Base-by-base conservation (phyloP, 1,139 yeast genomes). In the Debaryomycetaceae sp. region DNA sequence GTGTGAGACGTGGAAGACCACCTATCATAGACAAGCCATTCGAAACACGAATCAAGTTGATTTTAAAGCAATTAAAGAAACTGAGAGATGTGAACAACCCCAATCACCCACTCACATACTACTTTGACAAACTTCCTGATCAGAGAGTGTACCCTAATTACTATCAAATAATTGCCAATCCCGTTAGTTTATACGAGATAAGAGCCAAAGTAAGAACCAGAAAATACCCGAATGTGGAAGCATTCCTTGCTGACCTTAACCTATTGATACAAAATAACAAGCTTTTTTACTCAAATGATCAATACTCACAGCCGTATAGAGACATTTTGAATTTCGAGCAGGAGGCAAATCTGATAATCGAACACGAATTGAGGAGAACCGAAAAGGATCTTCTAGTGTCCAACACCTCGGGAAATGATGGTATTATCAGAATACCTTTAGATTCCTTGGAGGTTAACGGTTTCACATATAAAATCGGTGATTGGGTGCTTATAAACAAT, bases 21-120 rank as follows among this genome's bases (percentile, higher is more conserved):
- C 98, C 98, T 1, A 87, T 91, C 44, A 95, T 91, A 46, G 98
- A 91, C 63, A 83, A 87, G 56, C 97, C 97, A 5, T 91, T 86
- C 64, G 97, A 93, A 65, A 90, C 89, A 55, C 76, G 97, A 51
- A 90, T 91, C 61, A 91, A 91, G 63, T 83, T 88, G 50, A 84
- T 93, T 38, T 70, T 91, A 72, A 83, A 95, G 59, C 84, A 82
- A 41, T 75, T 93, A 57, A 87, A 89, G 56, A 87, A 87, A 59
- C 83, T 86, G 47, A 78, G 81, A 44, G 83, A 80, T 53, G 74
- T 76, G 5, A 63, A 68, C 45, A 73, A 72, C 40, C 75, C 76
- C 13, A 75, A 72, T 42, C 71, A 80, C 38, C 60, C 72, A 41
- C 64, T 86, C 42, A 72, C 82, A n/a, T 55, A 68, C 17, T 76